Conservation (phyloP, 1,284 basidiomycete genomes). For the Cryptococcus sp. region DNA sequence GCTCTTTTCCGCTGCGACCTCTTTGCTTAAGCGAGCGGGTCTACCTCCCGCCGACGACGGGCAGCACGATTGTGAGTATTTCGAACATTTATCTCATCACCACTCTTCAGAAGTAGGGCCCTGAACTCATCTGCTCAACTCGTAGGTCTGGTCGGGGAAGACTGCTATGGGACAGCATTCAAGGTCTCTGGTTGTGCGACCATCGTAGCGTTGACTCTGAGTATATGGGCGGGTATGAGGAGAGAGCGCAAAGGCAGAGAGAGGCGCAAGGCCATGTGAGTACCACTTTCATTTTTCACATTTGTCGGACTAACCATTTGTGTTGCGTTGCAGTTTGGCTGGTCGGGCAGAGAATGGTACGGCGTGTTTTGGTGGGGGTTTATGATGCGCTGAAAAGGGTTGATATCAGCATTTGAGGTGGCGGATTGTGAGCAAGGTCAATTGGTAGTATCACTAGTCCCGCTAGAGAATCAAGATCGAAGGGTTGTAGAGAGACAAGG, state of each 20-base stretch:
- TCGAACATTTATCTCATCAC: not conserved
- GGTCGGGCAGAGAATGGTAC: too few relatives aligned
- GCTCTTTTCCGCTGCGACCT: not conserved
- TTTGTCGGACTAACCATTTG: not conserved
- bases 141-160: conserved; percentile 41
- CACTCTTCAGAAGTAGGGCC: not conserved
- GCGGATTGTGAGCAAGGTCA: too few relatives aligned
- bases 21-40: conserved; percentile 12
- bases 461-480: too few relatives aligned
- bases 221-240: conserved; percentile 40
- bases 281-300: not conserved
- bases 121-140: not conserved
- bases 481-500: too few relatives aligned
- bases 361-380: too few relatives aligned
- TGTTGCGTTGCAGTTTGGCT: not conserved
- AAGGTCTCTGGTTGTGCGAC: conserved; percentile 40
- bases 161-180: conserved; percentile 50
- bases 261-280: conserved; percentile 17
- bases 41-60: conserved; percentile 17
- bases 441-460: too few relatives aligned
- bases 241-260: conserved; percentile 32
- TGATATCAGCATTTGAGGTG: too few relatives aligned
- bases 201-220: conserved; percentile 40
- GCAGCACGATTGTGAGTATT: conserved; percentile 22
- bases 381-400: too few relatives aligned